A percentile compares a stretch with the other conserved stretches of the same genome.
phyloP scores from a whole-genome alignment of 176 grass and related monocot genomes.

The Stipa capillata region DNA sequence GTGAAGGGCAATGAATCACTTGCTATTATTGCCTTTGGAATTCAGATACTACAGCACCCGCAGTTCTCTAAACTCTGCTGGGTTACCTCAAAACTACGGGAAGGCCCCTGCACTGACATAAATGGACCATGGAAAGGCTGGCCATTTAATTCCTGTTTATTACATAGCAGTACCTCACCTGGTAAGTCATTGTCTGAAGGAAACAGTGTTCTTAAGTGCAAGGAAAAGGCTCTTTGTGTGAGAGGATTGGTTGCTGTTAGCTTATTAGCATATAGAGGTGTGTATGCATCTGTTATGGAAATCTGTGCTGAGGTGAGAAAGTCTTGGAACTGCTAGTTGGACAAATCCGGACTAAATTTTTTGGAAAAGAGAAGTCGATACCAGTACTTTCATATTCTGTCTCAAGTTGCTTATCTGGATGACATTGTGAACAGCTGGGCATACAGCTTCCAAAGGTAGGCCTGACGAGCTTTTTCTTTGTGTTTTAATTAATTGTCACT shows the following conservation, averaged over 20 bases:
- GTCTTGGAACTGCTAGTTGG: conserved; percentile 80
- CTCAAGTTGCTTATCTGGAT: conserved; percentile 88
- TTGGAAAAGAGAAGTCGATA: conserved; percentile 59
- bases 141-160: conserved; percentile 94
- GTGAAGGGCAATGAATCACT: conserved; percentile 39
- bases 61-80: conserved; percentile 96
- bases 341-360: conserved; percentile 61
- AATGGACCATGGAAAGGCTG: conserved; percentile 95
- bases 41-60: conserved; percentile 76
- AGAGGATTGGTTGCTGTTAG: conserved; percentile 87
- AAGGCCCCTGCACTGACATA: conserved; percentile 82
- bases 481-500: conserved; percentile 18
- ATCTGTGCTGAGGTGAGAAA: conserved; percentile 82
- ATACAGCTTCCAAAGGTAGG: conserved; percentile 75
- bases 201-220: conserved; percentile 42
- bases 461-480: neutral
- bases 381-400: conserved; percentile 67
- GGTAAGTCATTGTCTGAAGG: conserved; percentile 46
- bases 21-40: conserved; percentile 77
- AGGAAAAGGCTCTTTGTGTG: conserved; percentile 44
- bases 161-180: conserved; percentile 31
- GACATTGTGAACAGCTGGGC: conserved; percentile 87
- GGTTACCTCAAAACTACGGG: conserved; percentile 80
- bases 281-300: conserved; percentile 68
- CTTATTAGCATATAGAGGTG: conserved; percentile 81